phyloP scores from a whole-genome alignment of 176 grass and related monocot genomes.

The Lolium multiflorum region DNA sequence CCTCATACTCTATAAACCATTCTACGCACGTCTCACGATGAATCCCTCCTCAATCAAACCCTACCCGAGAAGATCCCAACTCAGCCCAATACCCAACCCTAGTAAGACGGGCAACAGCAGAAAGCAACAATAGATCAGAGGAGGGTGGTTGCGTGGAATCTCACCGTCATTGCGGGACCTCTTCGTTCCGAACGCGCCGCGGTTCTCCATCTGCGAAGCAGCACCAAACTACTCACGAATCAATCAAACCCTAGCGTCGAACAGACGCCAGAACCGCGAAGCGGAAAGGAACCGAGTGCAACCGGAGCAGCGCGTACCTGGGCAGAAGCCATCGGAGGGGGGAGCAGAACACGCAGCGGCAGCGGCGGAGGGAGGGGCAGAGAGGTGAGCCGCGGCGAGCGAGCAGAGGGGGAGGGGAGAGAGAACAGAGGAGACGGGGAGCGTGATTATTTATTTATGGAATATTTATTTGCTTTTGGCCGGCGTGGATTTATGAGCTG shows the following conservation, averaged over 20 bases:
- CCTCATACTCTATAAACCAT: neutral
- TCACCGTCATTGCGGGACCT: conserved; percentile 89
- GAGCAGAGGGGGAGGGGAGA: neutral
- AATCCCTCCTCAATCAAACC: neutral
- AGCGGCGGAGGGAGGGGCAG: neutral
- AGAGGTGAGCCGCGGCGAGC: neutral
- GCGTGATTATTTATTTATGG: neutral
- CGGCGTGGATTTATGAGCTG: conserved; percentile 12
- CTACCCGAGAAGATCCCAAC: neutral
- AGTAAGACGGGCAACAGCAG: neutral
- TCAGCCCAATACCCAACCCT: conserved; percentile 29
- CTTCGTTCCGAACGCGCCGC: conserved; percentile 77
- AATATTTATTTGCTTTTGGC: neutral
- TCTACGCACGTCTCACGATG: neutral
- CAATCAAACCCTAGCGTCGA: conserved; percentile 25
- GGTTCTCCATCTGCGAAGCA: conserved; percentile 67
- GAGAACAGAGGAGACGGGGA: neutral
- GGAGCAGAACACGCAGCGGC: neutral
- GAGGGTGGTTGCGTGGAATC: neutral
- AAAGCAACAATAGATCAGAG: neutral
- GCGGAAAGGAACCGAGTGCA: neutral
- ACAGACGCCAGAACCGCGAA: neutral
- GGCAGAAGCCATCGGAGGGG: conserved; percentile 56
- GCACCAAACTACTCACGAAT: conserved; percentile 37
- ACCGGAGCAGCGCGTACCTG: conserved; percentile 52